Conservation (phyloP, 352 stramenopile species). For the Pseudoperonospora humuli region DNA sequence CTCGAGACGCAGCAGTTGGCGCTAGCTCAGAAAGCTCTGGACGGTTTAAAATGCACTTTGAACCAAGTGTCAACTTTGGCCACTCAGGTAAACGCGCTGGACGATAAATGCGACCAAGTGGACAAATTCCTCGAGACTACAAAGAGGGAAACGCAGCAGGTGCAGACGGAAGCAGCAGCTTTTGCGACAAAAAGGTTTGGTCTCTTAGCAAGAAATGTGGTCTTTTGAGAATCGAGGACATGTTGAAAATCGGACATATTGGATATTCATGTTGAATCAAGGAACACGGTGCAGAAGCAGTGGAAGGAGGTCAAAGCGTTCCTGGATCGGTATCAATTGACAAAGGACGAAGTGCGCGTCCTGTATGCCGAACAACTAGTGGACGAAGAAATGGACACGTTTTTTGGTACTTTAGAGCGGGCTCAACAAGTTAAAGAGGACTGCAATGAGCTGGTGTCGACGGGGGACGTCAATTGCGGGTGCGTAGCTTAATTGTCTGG, state of each 20-base stretch:
- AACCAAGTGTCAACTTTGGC: slow-evolving; percentile 28
- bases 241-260: too few relatives aligned
- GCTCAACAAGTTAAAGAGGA: slow-evolving; percentile 65
- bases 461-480: slow-evolving; percentile 37
- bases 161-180: slow-evolving; percentile 42
- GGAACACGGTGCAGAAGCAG: slow-evolving; percentile 37
- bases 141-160: slow-evolving; percentile 57
- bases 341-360: slow-evolving; percentile 49
- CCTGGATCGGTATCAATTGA: slow-evolving; percentile 62
- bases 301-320: slow-evolving; percentile 51
- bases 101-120: slow-evolving; percentile 39
- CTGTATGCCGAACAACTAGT: slow-evolving; percentile 33
- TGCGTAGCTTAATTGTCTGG: neutral
- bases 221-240: too few relatives aligned
- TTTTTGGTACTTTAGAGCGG: slow-evolving; percentile 64
- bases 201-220: too few relatives aligned
- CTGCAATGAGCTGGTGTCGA: slow-evolving; percentile 49
- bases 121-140: slow-evolving; percentile 52
- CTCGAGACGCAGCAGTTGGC: slow-evolving; percentile 48
- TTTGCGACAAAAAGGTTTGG: slow-evolving; percentile 40
- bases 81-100: slow-evolving; percentile 33
- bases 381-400: slow-evolving; percentile 45
- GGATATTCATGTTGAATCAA: slow-evolving; percentile 15
- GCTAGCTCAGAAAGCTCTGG: slow-evolving; percentile 39
- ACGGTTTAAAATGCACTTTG: slow-evolving; percentile 37